phyloP scores from a whole-genome alignment of 2,329 filamentous ascomycete genomes.

The Microsporum ferrugineum region DNA sequence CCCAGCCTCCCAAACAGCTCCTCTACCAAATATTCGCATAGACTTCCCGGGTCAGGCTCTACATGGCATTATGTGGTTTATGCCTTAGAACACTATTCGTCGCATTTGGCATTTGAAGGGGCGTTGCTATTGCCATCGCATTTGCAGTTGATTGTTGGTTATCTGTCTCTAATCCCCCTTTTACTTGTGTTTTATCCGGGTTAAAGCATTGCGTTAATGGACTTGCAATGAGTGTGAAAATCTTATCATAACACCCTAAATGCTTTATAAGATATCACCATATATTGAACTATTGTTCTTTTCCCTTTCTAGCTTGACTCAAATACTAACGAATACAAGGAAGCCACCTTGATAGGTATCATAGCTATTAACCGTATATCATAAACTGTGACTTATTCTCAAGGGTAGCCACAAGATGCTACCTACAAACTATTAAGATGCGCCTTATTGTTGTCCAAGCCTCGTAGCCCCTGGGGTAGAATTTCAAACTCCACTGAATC shows the following conservation, averaged over 20 bases:
- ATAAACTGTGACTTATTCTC: too few species aligned
- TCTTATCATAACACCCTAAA: too few species aligned
- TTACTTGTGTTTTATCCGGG: conserved; percentile 11
- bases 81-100: conserved; percentile 21
- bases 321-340: too few species aligned
- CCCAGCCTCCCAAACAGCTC: neutral
- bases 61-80: conserved; percentile 14
- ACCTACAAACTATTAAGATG: too few species aligned
- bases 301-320: too few species aligned
- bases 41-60: conserved; percentile 7
- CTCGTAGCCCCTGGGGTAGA: conserved; percentile 11
- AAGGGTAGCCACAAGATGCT: too few species aligned
- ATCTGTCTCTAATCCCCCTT: conserved; percentile 14
- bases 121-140: conserved; percentile 15
- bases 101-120: conserved; percentile 16
- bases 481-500: conserved; percentile 13
- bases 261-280: too few species aligned
- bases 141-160: conserved; percentile 21
- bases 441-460: neutral
- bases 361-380: too few species aligned
- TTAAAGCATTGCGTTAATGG: conserved; percentile 13
- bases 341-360: too few species aligned
- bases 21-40: neutral
- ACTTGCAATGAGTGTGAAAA: conserved; percentile 6
- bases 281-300: too few species aligned